Conservation (phyloP, 2,329 filamentous ascomycete genomes). For the Fusarium xylarioides region DNA sequence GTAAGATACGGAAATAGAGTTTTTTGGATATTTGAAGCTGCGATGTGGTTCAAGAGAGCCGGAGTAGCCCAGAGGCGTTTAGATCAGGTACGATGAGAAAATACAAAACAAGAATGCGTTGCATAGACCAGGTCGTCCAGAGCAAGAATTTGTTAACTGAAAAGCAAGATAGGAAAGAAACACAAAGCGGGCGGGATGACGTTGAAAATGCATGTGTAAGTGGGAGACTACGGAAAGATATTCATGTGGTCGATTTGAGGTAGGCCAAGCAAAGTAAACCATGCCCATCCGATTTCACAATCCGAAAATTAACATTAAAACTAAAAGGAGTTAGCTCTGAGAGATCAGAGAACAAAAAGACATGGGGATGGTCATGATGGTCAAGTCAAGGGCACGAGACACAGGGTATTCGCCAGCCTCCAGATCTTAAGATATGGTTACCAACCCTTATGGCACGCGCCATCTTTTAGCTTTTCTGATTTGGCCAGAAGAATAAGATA, state of each 20-base stretch:
- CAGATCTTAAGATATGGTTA: background rate
- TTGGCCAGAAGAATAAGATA: constrained; percentile 6
- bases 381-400: background rate
- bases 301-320: background rate
- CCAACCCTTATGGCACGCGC: constrained; percentile 11
- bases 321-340: background rate
- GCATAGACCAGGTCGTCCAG: background rate
- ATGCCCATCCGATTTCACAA: background rate
- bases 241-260: background rate
- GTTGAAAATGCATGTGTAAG: background rate
- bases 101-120: background rate
- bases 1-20: background rate
- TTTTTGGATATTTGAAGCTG: background rate
- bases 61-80: constrained; percentile 1
- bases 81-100: background rate
- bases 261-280: background rate
- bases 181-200: background rate
- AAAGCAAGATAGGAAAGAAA: background rate
- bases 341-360: background rate
- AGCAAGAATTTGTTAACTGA: background rate
- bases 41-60: background rate
- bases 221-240: background rate
- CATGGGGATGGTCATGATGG: background rate
- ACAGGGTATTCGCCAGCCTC: constrained; percentile 1
- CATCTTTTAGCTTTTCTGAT: background rate